Base-by-base conservation (phyloP, 31 red algal genomes). In the Endocladia muricata region DNA sequence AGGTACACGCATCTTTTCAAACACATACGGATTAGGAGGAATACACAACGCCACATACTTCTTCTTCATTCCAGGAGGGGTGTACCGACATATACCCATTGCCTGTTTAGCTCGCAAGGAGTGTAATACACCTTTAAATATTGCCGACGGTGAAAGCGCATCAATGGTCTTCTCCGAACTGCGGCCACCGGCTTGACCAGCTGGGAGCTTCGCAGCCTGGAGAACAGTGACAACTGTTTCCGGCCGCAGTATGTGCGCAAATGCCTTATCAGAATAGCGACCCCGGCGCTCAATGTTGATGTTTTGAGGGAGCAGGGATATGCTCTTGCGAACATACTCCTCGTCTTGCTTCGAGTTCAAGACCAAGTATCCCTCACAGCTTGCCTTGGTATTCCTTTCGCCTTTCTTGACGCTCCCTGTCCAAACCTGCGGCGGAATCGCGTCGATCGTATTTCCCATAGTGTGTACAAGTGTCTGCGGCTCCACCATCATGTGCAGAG, bases 141-240 rank as follows among this genome's bases (percentile, higher is more conserved):
- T 54, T 36, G 56, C 37, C 7, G 72, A 76, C 41, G 35, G 37
- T 37, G 72, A 28, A n/a, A 47, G 29, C 23, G 35, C 38, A 17
- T 22, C 21, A n/a, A n/a, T 32, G 17, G 35, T 58, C 48, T 76
- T 76, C 8, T 37, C 49, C 21, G 36, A 25, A n/a, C n/a, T n/a
- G n/a, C 49, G 32, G 8, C n/a, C 13, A 69, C 41, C 65, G 17
- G 11, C 8, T 68, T 77, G 22, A 43, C 69, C 42, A 71, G 37
- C 41, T n/a, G n/a, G n/a, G 49, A 76, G 37, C 41, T 74, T 26
- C 26, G 47, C 59, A 37, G 76, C 75, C 48, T 81, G 73, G 8
- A 89, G 71, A 8, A 89, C 72, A 15, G 68, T 38, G 26, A 89
- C 85, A 31, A 89, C 85, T 28, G 85, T 61, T 34, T 89, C 85